These are phyloP conservation scores for Mrakia blollopis DNA, from an alignment of 768 basidiomycete species.

Conservation along the genomic window DNA sequence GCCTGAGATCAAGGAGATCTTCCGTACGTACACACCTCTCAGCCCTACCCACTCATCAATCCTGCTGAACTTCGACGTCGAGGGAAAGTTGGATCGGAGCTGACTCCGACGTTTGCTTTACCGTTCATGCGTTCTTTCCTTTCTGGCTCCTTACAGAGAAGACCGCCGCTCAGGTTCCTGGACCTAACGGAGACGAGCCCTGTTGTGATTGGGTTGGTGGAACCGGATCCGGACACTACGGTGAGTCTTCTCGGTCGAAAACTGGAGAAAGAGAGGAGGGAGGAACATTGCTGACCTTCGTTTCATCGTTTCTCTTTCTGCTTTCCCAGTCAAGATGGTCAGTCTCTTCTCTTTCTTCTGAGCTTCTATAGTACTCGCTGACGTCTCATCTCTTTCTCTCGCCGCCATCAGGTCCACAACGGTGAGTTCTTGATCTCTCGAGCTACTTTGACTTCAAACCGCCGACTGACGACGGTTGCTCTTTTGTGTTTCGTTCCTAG, in stretches of 20 bases:
- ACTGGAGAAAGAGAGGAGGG: not conserved
- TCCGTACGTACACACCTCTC: slow-evolving; percentile 51
- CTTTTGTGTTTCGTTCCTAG: not conserved
- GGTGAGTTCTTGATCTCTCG: slow-evolving; percentile 45
- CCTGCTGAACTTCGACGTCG: too few species aligned
- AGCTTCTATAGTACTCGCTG: not conserved
- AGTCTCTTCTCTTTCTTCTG: not conserved
- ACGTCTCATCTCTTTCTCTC: not conserved
- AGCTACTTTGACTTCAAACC: not conserved
- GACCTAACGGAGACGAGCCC: slow-evolving; percentile 57
- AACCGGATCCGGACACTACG: slow-evolving; percentile 87
- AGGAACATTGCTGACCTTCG: not conserved
- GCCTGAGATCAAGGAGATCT: slow-evolving; percentile 95
- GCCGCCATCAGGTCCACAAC: slow-evolving; percentile 59
- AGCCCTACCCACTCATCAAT: too few species aligned
- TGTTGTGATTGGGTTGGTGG: slow-evolving; percentile 99
- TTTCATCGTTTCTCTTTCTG: not conserved
- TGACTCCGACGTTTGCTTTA: not conserved
- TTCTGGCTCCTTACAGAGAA: slow-evolving; percentile 52
- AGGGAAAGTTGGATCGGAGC: not conserved
- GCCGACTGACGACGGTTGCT: not conserved
- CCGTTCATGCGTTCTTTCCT: not conserved
- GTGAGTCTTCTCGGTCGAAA: not conserved
- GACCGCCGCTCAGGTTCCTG: slow-evolving; percentile 87
- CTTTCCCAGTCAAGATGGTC: slow-evolving; percentile 77